phyloP scores from a whole-genome alignment of 176 grass and related monocot genomes.

The Raddia guianensis region DNA sequence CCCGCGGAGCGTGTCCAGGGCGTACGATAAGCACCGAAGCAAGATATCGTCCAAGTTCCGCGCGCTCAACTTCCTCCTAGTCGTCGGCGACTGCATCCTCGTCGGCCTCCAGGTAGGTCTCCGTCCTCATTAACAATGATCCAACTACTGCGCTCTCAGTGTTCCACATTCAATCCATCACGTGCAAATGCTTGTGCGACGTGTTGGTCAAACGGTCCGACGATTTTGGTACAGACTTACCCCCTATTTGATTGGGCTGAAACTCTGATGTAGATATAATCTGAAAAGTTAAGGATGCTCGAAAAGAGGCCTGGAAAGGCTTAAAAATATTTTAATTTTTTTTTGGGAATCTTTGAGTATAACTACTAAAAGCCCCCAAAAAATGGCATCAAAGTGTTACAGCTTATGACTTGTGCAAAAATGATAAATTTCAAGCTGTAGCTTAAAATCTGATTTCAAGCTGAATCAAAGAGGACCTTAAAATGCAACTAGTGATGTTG shows the following conservation, averaged over 20 bases:
- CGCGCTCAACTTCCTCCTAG: slow-evolving; percentile 76
- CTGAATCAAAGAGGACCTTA: too few species aligned
- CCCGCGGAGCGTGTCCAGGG: slow-evolving; percentile 80
- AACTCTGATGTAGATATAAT: too few species aligned
- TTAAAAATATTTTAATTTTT: too few species aligned
- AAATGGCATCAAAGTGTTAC: too few species aligned
- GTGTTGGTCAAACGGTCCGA: slow-evolving; percentile 6
- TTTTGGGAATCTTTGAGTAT: too few species aligned
- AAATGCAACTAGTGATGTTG: background rate
- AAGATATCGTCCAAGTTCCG: slow-evolving; percentile 79
- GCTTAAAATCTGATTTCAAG: too few species aligned
- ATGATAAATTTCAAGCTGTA: too few species aligned
- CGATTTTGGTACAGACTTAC: background rate
- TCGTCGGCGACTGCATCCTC: slow-evolving; percentile 85
- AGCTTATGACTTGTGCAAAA: too few species aligned
- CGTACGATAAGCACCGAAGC: slow-evolving; percentile 87
- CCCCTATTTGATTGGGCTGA: too few species aligned
- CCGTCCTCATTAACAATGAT: background rate
- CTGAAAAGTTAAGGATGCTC: too few species aligned
- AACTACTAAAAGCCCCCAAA: too few species aligned
- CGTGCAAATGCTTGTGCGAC: background rate
- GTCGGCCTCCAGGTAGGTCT: slow-evolving; percentile 75
- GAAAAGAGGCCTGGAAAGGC: too few species aligned
- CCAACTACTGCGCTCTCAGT: background rate
- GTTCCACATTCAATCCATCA: background rate